Conservation (phyloP, 495 filamentous ascomycete genomes). For the Alectoria sarmentosa region DNA sequence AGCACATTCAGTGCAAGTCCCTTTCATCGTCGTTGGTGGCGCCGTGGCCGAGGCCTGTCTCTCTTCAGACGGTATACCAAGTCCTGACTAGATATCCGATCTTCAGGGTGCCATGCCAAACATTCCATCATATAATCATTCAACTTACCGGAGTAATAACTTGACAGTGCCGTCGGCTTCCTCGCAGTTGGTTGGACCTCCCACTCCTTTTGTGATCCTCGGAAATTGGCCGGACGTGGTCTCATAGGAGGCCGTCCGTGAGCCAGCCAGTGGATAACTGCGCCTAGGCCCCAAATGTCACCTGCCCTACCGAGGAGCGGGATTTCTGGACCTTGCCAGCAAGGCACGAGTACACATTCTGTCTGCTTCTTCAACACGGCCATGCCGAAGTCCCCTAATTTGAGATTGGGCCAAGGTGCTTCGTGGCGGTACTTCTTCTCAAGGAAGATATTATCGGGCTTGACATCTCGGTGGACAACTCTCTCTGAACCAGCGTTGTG, state of each 20-base stretch:
- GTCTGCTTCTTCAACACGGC: not conserved
- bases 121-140: not conserved
- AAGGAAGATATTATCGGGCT: constrained; percentile 5
- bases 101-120: not conserved
- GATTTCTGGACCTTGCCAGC: not conserved
- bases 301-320: not conserved
- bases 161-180: not conserved
- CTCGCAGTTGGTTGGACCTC: not conserved
- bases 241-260: not conserved
- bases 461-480: constrained; percentile 10
- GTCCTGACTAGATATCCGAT: not conserved
- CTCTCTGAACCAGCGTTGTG: not conserved
- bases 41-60: not conserved
- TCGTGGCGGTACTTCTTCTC: not conserved
- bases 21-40: too few relatives aligned
- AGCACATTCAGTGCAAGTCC: not conserved
- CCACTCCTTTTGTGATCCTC: not conserved
- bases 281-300: constrained; percentile 7
- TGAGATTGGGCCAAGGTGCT: not conserved
- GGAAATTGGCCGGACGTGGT: not conserved
- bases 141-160: not conserved
- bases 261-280: not conserved
- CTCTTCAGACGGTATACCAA: not conserved
- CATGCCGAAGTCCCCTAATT: not conserved
- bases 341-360: too few relatives aligned